phyloP scores from a whole-genome alignment of 2,329 filamentous ascomycete species.

The Monosporascus sp. region DNA sequence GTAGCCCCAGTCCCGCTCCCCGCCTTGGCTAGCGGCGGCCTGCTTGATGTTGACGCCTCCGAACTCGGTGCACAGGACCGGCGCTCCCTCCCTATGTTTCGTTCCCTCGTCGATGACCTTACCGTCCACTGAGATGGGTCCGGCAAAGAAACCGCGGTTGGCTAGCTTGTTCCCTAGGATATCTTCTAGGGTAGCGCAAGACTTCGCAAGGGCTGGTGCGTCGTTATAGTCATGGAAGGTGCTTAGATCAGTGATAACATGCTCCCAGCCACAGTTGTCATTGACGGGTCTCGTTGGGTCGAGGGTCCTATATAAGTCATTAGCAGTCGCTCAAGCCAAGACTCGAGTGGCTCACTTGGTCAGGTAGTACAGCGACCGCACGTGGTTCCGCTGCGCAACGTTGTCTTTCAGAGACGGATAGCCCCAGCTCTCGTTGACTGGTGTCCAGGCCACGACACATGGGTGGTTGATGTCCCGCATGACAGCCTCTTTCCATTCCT shows the following conservation, averaged over 20 bases:
- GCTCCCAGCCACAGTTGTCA: conserved; percentile 70
- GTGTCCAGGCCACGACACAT: conserved; percentile 61
- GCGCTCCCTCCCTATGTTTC: conserved; percentile 48
- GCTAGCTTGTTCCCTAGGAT: conserved; percentile 49
- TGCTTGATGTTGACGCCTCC: conserved; percentile 63
- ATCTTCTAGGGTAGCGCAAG: conserved; percentile 46
- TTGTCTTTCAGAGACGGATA: conserved; percentile 55
- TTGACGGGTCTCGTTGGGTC: conserved; percentile 62
- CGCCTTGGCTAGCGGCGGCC: conserved; percentile 31
- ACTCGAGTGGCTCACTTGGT: conserved; percentile 46
- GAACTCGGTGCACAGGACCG: conserved; percentile 63
- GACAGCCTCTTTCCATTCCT: conserved; percentile 61
- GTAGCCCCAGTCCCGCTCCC: conserved; percentile 60
- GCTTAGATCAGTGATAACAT: conserved; percentile 58
- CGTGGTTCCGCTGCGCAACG: conserved; percentile 57
- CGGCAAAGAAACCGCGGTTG: conserved; percentile 50
- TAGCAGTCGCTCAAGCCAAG: background rate
- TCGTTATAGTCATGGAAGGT: conserved; percentile 68
- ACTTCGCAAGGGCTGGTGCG: conserved; percentile 47
- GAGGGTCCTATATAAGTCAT: conserved; percentile 34
- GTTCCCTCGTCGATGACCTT: conserved; percentile 39
- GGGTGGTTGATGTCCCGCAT: conserved; percentile 63
- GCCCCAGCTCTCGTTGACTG: conserved; percentile 60
- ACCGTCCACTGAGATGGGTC: conserved; percentile 29
- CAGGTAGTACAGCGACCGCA: conserved; percentile 57